A percentile compares a stretch with the other conserved stretches of the same genome.
Evolutionary conservation across 2,329 filamentous ascomycete species (phyloP).

Genomic region (Hypoxylon sp.): DNA sequence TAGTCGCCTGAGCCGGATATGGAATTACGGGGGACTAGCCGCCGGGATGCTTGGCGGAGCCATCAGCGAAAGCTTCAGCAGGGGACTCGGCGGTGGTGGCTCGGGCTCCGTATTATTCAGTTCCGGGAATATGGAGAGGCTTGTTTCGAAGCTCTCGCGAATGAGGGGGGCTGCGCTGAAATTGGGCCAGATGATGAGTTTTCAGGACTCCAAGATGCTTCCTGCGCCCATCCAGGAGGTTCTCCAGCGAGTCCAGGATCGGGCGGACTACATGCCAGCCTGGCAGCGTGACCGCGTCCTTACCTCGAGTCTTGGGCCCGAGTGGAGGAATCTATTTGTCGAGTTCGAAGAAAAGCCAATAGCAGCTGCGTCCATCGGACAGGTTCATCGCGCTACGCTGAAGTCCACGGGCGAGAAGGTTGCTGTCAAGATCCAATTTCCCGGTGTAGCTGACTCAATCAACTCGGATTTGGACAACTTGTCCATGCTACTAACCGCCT

Average conservation of each 20-base stretch:
- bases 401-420: slow-evolving; percentile 81
- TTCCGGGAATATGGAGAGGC: slow-evolving; percentile 89
- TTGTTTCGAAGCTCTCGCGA: slow-evolving; percentile 91
- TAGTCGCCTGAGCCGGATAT: slow-evolving; percentile 86
- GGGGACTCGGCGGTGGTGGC: slow-evolving; percentile 77
- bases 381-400: slow-evolving; percentile 89
- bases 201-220: slow-evolving; percentile 97
- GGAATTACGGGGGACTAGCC: slow-evolving; percentile 94
- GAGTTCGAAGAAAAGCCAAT: slow-evolving; percentile 93
- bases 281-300: slow-evolving; percentile 93
- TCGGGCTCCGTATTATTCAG: slow-evolving; percentile 88
- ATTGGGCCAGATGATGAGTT: slow-evolving; percentile 97
- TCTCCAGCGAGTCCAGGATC: slow-evolving; percentile 93
- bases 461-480: slow-evolving; percentile 97
- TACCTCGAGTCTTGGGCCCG: slow-evolving; percentile 79
- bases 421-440: slow-evolving; percentile 97
- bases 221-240: slow-evolving; percentile 90
- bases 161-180: slow-evolving; percentile 99
- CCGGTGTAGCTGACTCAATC: slow-evolving; percentile 94
- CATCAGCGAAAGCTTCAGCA: slow-evolving; percentile 85
- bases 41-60: slow-evolving; percentile 97
- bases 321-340: slow-evolving; percentile 88
- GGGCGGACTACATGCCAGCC: slow-evolving; percentile 97
- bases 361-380: slow-evolving; percentile 95
- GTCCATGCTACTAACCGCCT: slow-evolving; percentile 89